Evolutionary conservation across 352 stramenopile genomes (phyloP).

Genomic region (Lagenidium sp.): DNA sequence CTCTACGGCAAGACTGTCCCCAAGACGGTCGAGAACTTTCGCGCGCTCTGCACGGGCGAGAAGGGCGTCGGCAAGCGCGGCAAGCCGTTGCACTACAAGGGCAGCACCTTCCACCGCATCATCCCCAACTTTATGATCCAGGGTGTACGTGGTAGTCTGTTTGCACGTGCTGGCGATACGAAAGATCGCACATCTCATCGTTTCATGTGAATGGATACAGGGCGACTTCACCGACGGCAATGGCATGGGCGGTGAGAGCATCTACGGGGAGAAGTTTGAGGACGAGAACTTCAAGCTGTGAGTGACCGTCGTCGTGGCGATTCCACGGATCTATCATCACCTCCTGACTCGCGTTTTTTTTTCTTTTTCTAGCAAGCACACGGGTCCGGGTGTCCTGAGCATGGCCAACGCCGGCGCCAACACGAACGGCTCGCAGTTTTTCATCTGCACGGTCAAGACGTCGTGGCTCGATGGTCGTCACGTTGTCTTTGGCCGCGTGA

Average conservation of each 20-base stretch:
- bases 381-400: slow-evolving; percentile 53
- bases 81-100: slow-evolving; percentile 97
- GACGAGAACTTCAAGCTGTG: slow-evolving; percentile 86
- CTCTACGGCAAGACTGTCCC: slow-evolving; percentile 81
- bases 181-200: too few species aligned
- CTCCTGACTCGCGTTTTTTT: neutral
- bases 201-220: too few species aligned
- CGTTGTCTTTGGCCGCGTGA: slow-evolving; percentile 92
- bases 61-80: slow-evolving; percentile 83
- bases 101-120: slow-evolving; percentile 94
- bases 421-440: slow-evolving; percentile 97
- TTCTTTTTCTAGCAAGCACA: slow-evolving; percentile 41
- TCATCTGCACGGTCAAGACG: slow-evolving; percentile 93
- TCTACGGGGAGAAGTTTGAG: slow-evolving; percentile 72
- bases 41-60: slow-evolving; percentile 60
- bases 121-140: slow-evolving; percentile 94
- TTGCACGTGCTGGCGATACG: too few species aligned
- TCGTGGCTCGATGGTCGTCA: slow-evolving; percentile 85
- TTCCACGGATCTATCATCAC: neutral
- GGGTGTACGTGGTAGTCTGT: slow-evolving; percentile 40
- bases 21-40: slow-evolving; percentile 76
- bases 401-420: slow-evolving; percentile 83
- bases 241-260: slow-evolving; percentile 66
- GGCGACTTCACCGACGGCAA: slow-evolving; percentile 78
- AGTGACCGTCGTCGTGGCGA: slow-evolving; percentile 6